Conservation (phyloP, 305 asterid genomes). For the Solanum hybrid region DNA sequence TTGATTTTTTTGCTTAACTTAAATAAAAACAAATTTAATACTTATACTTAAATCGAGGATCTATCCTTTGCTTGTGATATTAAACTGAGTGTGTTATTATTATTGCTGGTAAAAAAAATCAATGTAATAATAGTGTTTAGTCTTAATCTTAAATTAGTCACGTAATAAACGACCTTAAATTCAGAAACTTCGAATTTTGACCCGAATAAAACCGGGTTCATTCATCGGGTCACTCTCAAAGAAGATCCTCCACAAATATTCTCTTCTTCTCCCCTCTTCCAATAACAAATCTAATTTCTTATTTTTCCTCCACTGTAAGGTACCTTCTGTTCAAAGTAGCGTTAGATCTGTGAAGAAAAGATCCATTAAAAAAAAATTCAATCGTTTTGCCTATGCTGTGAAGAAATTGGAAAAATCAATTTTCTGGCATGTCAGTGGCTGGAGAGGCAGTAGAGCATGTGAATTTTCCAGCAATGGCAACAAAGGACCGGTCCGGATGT, state of each 20-base stretch:
- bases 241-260: conserved; percentile 6
- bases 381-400: background rate
- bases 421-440: conserved; percentile 26
- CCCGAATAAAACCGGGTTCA: background rate
- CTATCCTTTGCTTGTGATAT: no score
- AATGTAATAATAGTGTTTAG: background rate
- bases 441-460: conserved; percentile 45
- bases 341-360: background rate
- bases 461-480: conserved; percentile 39
- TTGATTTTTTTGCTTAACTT: background rate
- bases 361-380: background rate
- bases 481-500: conserved; percentile 50
- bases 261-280: background rate
- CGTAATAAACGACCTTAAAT: background rate
- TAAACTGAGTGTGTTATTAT: no score
- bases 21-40: no score
- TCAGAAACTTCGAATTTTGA: background rate
- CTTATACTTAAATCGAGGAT: background rate
- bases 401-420: background rate
- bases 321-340: background rate
- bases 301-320: background rate
- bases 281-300: background rate
- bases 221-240: conserved; percentile 2
- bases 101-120: background rate
- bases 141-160: background rate